phyloP scores from a whole-genome alignment of 1,139 yeast species.

The Wickerhamomyces sp. region DNA sequence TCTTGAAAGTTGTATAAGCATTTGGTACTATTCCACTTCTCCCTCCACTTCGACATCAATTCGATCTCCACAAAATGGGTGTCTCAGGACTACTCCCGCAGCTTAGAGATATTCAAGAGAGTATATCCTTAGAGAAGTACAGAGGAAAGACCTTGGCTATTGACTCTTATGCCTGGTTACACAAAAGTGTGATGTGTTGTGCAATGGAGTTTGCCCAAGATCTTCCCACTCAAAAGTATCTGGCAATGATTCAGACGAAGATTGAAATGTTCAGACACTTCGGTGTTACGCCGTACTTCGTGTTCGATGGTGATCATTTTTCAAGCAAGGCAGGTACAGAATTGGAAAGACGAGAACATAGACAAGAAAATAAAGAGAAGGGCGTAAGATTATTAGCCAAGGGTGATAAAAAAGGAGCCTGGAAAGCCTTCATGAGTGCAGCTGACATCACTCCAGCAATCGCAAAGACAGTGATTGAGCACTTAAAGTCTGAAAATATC shows the following conservation, averaged over 20 bases:
- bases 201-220: constrained; percentile 77
- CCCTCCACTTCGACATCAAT: too few relatives aligned
- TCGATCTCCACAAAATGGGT: constrained; percentile 68
- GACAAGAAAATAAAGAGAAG: constrained; percentile 52
- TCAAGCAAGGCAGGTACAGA: constrained; percentile 81
- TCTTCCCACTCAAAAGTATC: constrained; percentile 61
- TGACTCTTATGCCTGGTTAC: constrained; percentile 97
- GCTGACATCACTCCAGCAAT: constrained; percentile 87
- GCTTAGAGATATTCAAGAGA: constrained; percentile 66
- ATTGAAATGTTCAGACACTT: constrained; percentile 59
- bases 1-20: too few relatives aligned
- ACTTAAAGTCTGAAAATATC: constrained; percentile 53
- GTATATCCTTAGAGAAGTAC: constrained; percentile 52
- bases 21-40: too few relatives aligned
- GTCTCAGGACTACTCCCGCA: constrained; percentile 73
- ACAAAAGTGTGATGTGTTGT: constrained; percentile 77
- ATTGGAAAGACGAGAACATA: constrained; percentile 46
- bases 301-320: constrained; percentile 87
- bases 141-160: constrained; percentile 80
- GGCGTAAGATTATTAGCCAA: constrained; percentile 45
- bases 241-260: constrained; percentile 54
- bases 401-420: constrained; percentile 58
- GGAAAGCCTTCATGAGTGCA: constrained; percentile 68
- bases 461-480: constrained; percentile 83
- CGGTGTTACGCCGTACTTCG: constrained; percentile 79